Conservation (phyloP, 129 eudicot genomes). For the Glebionis coronaria region DNA sequence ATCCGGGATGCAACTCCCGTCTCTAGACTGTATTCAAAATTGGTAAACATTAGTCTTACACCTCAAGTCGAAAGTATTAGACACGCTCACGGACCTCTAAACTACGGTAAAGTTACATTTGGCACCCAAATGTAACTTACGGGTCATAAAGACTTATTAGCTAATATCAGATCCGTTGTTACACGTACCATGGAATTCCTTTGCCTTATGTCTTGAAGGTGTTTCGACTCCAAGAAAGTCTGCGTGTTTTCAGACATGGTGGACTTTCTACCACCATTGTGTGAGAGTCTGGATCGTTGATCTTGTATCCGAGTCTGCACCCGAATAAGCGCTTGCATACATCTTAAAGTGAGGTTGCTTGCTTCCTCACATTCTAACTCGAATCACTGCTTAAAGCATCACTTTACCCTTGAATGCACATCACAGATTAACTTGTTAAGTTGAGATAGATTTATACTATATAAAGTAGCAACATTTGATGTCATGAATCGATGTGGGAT, state of each 20-base stretch:
- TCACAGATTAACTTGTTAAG: too few relatives aligned
- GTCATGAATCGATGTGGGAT: too few relatives aligned
- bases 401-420: slow-evolving; percentile 83
- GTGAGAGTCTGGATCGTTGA: slow-evolving; percentile 64
- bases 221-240: slow-evolving; percentile 60
- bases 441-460: too few relatives aligned
- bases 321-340: slow-evolving; percentile 79
- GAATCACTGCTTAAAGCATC: slow-evolving; percentile 90
- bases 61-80: background rate
- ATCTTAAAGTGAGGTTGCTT: slow-evolving; percentile 70
- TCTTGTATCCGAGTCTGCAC: slow-evolving; percentile 78
- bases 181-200: slow-evolving; percentile 59
- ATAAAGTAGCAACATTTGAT: too few relatives aligned
- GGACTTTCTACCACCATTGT: slow-evolving; percentile 65
- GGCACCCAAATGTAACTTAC: background rate
- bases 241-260: slow-evolving; percentile 58
- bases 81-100: background rate
- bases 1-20: slow-evolving; percentile 49
- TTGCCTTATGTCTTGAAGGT: slow-evolving; percentile 52
- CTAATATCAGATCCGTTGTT: background rate
- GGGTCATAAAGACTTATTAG: background rate
- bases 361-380: slow-evolving; percentile 80
- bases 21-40: slow-evolving; percentile 52
- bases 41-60: background rate
- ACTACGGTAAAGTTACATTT: background rate